Evolutionary conservation across 2,329 filamentous ascomycete genomes (phyloP).

Genomic region (Scedosporium apiospermum): DNA sequence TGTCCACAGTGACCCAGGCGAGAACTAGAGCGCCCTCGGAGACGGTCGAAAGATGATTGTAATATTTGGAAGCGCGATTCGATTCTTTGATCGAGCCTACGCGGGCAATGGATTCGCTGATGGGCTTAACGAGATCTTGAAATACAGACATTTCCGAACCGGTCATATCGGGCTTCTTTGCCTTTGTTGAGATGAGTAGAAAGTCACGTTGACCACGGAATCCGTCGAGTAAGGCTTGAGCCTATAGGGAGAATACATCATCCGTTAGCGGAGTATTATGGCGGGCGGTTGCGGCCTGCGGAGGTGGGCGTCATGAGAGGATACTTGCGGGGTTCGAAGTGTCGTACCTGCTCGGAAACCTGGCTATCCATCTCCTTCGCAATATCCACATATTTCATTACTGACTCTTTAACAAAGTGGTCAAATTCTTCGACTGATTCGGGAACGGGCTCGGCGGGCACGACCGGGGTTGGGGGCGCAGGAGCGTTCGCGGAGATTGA

Average conservation of each 20-base stretch:
- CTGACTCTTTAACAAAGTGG: constrained; percentile 59
- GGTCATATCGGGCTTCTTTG: constrained; percentile 75
- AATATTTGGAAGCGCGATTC: constrained; percentile 67
- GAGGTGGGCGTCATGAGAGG: neutral
- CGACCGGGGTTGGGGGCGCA: constrained; percentile 21
- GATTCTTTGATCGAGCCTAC: constrained; percentile 71
- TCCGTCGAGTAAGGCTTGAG: constrained; percentile 42
- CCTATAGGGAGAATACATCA: constrained; percentile 26
- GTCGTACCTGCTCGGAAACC: constrained; percentile 66
- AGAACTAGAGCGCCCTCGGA: constrained; percentile 83
- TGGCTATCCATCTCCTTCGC: constrained; percentile 70
- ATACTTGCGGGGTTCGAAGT: neutral
- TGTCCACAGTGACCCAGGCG: constrained; percentile 81
- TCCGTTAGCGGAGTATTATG: neutral
- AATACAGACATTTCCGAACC: constrained; percentile 52
- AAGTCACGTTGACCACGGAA: constrained; percentile 84
- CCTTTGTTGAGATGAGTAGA: constrained; percentile 77
- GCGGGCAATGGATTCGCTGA: constrained; percentile 71
- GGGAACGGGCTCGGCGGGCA: constrained; percentile 51
- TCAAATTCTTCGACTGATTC: constrained; percentile 85
- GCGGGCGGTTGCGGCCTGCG: neutral
- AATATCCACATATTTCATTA: constrained; percentile 68
- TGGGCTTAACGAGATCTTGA: constrained; percentile 73
- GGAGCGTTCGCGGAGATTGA: constrained; percentile 15
- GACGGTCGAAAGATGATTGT: constrained; percentile 77